Percentiles rank a stretch among this genome's conserved stretches.
Evolutionary conservation across 139 green algal species (phyloP).

Genomic region (Tetradesmus obliquus): DNA sequence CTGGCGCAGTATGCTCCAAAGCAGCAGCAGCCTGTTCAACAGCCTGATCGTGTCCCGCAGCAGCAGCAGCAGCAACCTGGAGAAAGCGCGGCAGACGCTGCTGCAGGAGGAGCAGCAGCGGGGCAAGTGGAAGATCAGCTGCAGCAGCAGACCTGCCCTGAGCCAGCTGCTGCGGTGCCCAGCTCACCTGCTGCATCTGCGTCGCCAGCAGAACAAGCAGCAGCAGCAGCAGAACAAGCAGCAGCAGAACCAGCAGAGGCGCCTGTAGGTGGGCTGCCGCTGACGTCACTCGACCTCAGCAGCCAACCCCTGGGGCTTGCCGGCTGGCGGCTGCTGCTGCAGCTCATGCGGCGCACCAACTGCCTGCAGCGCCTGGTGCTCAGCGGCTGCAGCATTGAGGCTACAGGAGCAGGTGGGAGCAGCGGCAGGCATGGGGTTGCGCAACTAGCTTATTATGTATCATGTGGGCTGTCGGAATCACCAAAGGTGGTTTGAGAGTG

Average conservation of each 20-base stretch:
- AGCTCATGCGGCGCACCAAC: background rate
- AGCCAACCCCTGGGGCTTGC: background rate
- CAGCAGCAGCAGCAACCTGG: background rate
- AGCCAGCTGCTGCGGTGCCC: background rate
- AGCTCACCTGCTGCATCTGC: background rate
- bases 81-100: background rate
- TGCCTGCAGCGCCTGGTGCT: background rate
- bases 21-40: background rate
- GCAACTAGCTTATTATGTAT: too few relatives aligned
- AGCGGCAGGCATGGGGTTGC: too few relatives aligned
- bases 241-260: background rate
- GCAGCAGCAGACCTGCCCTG: background rate
- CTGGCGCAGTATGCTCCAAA: background rate
- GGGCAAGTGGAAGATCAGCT: background rate
- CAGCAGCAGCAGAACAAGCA: background rate
- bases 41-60: background rate
- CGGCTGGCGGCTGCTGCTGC: background rate
- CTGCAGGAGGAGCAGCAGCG: conserved; percentile 2
- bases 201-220: background rate
- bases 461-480: too few relatives aligned
- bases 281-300: background rate
- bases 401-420: background rate
- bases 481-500: too few relatives aligned
- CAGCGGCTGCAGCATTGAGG: background rate
- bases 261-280: background rate